Evolutionary conservation across 305 asterid genomes (phyloP).

Genomic region (Fraxinus floribunda): DNA sequence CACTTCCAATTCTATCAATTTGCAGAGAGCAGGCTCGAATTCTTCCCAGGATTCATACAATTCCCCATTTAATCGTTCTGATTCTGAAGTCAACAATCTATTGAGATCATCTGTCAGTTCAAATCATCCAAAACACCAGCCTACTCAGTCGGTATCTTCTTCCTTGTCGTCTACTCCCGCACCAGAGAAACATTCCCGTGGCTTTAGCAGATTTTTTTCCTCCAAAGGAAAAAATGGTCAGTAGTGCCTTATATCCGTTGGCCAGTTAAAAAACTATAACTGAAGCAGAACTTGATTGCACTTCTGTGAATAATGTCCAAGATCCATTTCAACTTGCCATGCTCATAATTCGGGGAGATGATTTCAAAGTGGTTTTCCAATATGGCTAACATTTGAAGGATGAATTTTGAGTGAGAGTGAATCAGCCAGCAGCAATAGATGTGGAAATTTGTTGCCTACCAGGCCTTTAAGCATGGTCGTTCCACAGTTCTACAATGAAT

Average conservation of each 20-base stretch:
- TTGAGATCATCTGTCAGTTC: slow-evolving; percentile 55
- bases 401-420: neutral
- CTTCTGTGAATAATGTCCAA: slow-evolving; percentile 42
- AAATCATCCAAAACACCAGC: slow-evolving; percentile 54
- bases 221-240: slow-evolving; percentile 55
- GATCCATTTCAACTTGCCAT: slow-evolving; percentile 15
- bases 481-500: neutral
- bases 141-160: slow-evolving; percentile 65
- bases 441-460: neutral
- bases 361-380: slow-evolving; percentile 11
- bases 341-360: slow-evolving; percentile 26
- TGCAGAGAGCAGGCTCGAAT: slow-evolving; percentile 50
- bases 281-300: slow-evolving; percentile 12
- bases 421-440: neutral
- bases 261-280: slow-evolving; percentile 19
- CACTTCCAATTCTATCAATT: slow-evolving; percentile 33
- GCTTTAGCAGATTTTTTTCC: slow-evolving; percentile 87
- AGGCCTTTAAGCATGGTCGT: neutral
- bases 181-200: slow-evolving; percentile 85
- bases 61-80: slow-evolving; percentile 52
- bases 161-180: slow-evolving; percentile 55
- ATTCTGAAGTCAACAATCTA: slow-evolving; percentile 55
- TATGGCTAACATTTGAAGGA: neutral
- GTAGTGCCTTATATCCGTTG: slow-evolving; percentile 21
- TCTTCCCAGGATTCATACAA: slow-evolving; percentile 50